These are phyloP conservation scores for Talaromyces thailandensis DNA, from an alignment of 495 filamentous ascomycete genomes.

Conservation along the genomic window DNA sequence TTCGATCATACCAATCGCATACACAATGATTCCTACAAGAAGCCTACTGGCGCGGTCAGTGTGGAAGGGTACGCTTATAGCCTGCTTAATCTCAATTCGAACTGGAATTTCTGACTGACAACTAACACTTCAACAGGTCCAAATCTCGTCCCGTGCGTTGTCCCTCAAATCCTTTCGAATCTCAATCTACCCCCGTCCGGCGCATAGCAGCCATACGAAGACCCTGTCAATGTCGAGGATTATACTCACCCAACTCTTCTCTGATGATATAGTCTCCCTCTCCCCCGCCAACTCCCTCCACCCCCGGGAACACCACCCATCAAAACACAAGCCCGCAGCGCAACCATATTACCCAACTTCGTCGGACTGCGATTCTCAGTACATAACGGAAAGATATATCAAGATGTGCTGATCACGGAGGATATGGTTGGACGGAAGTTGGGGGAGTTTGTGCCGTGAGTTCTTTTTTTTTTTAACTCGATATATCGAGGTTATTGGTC, in stretches of 20 bases:
- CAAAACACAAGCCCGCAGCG: constrained; percentile 77
- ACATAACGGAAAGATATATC: constrained; percentile 90
- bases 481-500: not conserved
- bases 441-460: constrained; percentile 89
- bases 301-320: constrained; percentile 63
- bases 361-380: constrained; percentile 89
- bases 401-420: constrained; percentile 82
- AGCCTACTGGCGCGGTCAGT: constrained; percentile 57
- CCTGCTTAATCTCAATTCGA: not conserved
- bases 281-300: constrained; percentile 34
- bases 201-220: not conserved
- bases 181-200: not conserved
- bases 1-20: not conserved
- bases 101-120: not conserved
- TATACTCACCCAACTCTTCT: not conserved
- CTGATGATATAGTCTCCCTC: constrained; percentile 26
- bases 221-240: not conserved
- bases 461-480: constrained; percentile 14
- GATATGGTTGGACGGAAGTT: constrained; percentile 98
- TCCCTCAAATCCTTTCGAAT: not conserved
- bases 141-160: constrained; percentile 46
- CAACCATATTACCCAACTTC: constrained; percentile 94
- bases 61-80: constrained; percentile 54
- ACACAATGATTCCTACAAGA: constrained; percentile 52
- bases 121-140: constrained; percentile 32